Conservation (phyloP, 1,139 yeast genomes). For the Pichia sp. region DNA sequence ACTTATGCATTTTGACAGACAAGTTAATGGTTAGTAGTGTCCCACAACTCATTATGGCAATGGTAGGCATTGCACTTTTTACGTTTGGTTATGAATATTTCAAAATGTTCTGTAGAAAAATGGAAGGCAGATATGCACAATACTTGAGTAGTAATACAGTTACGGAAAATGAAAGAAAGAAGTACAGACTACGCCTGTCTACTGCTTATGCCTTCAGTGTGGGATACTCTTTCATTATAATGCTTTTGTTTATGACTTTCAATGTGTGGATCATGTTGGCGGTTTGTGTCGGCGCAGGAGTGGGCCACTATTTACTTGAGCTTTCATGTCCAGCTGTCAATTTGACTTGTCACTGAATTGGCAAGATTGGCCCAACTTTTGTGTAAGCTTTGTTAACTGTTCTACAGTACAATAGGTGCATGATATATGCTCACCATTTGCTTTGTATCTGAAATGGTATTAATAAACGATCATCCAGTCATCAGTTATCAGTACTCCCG, state of each 20-base stretch:
- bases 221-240: constrained; percentile 27
- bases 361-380: neutral
- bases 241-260: constrained; percentile 30
- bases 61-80: constrained; percentile 17
- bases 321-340: constrained; percentile 6
- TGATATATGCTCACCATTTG: too few relatives aligned
- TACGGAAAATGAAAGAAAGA: constrained; percentile 12
- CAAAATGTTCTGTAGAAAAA: constrained; percentile 17
- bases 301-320: constrained; percentile 25
- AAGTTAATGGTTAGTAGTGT: constrained; percentile 23
- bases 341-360: constrained; percentile 24
- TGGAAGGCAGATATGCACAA: constrained; percentile 20
- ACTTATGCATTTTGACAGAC: constrained; percentile 26
- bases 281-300: constrained; percentile 26
- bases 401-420: too few relatives aligned
- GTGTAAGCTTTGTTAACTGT: too few relatives aligned
- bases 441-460: neutral
- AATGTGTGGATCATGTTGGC: constrained; percentile 29
- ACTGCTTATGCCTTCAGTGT: constrained; percentile 24
- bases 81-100: constrained; percentile 25
- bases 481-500: constrained; percentile 41
- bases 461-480: constrained; percentile 38
- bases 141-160: constrained; percentile 6
- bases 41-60: constrained; percentile 20
- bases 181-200: constrained; percentile 17